These are phyloP conservation scores for Sanghuangporus sanghuang DNA, from an alignment of 1,284 basidiomycete genomes.

Conservation along the genomic window DNA sequence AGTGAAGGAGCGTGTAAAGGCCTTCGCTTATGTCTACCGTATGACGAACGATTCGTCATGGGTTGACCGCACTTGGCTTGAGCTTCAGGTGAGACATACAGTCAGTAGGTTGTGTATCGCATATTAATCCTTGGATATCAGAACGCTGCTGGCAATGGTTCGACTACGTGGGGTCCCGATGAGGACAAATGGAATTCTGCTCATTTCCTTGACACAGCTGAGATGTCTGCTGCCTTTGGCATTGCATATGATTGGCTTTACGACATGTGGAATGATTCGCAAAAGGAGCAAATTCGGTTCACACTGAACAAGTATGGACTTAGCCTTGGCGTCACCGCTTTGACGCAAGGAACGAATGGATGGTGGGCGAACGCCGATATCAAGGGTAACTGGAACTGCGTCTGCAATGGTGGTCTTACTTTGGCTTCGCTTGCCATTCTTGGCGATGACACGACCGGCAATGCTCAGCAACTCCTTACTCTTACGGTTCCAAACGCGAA, in stretches of 20 bases:
- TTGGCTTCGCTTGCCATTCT: constrained; percentile 89
- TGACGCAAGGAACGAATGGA: constrained; percentile 41
- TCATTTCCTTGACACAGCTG: constrained; percentile 95
- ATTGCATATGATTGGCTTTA: constrained; percentile 97
- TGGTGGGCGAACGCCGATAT: constrained; percentile 56
- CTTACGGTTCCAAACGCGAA: constrained; percentile 73
- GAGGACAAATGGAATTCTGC: constrained; percentile 72
- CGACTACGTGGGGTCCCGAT: constrained; percentile 57
- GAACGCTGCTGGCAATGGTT: constrained; percentile 68
- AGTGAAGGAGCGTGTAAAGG: constrained; percentile 89
- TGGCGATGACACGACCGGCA: constrained; percentile 76
- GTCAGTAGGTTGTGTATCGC: constrained; percentile 25
- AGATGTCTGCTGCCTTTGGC: constrained; percentile 82
- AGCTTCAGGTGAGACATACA: constrained; percentile 57
- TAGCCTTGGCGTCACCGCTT: constrained; percentile 51
- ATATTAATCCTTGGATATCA: constrained; percentile 23
- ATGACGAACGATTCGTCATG: constrained; percentile 88
- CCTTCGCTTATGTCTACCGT: constrained; percentile 87
- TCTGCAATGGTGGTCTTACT: constrained; percentile 90
- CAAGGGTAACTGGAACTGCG: constrained; percentile 95
- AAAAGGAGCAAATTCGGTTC: constrained; percentile 66
- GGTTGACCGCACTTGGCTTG: constrained; percentile 80
- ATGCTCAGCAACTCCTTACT: constrained; percentile 63
- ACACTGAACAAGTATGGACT: constrained; percentile 83
- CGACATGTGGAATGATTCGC: constrained; percentile 74